Evolutionary conservation across 768 basidiomycete genomes (phyloP).

Genomic region (Candolleomyces efflorescens): DNA sequence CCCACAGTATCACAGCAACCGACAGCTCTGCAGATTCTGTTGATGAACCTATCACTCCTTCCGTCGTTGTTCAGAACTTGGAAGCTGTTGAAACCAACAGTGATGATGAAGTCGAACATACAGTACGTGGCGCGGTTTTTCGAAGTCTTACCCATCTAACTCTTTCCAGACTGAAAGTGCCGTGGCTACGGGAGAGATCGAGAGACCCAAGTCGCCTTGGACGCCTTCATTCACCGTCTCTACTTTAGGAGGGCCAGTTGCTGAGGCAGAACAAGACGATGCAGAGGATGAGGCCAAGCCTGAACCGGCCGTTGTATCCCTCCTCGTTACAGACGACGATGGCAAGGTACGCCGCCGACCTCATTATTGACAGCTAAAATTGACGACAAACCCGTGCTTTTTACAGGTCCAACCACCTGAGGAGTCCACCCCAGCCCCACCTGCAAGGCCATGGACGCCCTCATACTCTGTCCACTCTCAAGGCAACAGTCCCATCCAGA

Average conservation of each 20-base stretch:
- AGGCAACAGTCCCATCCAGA: conserved; percentile 17
- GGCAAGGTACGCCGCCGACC: not conserved
- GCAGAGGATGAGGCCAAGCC: not conserved
- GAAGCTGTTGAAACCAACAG: not conserved
- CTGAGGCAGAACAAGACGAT: conserved; percentile 16
- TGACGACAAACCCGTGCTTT: not conserved
- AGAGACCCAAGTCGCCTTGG: conserved; percentile 48
- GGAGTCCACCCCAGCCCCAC: conserved; percentile 13
- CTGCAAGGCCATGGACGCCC: conserved; percentile 31
- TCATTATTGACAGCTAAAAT: not conserved
- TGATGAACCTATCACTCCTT: conserved; percentile 1
- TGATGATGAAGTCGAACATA: not conserved
- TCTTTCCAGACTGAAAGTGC: not conserved
- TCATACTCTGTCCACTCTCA: conserved; percentile 40
- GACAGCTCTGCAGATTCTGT: conserved; percentile 9
- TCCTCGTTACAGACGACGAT: not conserved
- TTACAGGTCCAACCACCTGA: not conserved
- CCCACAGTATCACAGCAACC: not conserved
- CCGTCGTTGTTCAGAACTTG: not conserved
- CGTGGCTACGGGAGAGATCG: conserved; percentile 16
- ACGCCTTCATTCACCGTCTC: conserved; percentile 51
- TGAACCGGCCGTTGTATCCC: not conserved
- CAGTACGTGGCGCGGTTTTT: not conserved
- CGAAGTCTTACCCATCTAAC: no score
- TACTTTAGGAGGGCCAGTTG: conserved; percentile 28